A percentile compares a stretch with the other conserved stretches of the same genome.
phyloP scores from a whole-genome alignment of 306 rosid species.

The Myrica gale region DNA sequence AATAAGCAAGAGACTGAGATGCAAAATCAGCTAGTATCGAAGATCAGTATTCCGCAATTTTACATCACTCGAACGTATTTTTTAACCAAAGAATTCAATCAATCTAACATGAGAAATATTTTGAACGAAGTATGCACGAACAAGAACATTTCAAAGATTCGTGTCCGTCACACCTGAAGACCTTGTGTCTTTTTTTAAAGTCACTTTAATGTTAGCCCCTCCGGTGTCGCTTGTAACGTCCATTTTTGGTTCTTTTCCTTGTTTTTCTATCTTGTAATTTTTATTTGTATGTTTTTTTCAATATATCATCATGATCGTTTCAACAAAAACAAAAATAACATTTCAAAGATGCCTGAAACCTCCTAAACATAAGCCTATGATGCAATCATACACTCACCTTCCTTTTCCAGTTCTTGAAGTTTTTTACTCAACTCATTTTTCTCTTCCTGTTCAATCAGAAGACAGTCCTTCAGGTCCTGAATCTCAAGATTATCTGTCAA shows the following conservation, averaged over 20 bases:
- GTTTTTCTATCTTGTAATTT: no score
- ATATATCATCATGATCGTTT: no score
- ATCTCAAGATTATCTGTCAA: constrained; percentile 56
- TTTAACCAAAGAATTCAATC: not conserved
- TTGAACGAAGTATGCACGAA: not conserved
- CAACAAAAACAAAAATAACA: no score
- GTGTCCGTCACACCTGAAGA: no score
- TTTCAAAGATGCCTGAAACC: not conserved
- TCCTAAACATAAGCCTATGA: not conserved
- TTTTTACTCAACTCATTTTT: constrained; percentile 49
- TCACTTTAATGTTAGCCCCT: no score
- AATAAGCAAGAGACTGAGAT: not conserved
- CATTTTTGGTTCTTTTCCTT: no score
- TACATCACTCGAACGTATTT: not conserved
- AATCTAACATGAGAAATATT: not conserved
- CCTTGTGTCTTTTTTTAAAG: no score
- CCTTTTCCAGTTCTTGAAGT: constrained; percentile 59
- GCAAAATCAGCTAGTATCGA: no score
- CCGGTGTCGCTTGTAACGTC: no score
- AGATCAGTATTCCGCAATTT: not conserved
- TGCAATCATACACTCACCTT: constrained; percentile 47
- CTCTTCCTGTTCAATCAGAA: constrained; percentile 71
- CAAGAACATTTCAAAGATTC: not conserved
- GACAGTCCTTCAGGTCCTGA: constrained; percentile 72
- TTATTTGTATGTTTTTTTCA: no score